Base-by-base conservation (phyloP, 2,329 filamentous ascomycete genomes). In the Xenoacremonium recifei region DNA sequence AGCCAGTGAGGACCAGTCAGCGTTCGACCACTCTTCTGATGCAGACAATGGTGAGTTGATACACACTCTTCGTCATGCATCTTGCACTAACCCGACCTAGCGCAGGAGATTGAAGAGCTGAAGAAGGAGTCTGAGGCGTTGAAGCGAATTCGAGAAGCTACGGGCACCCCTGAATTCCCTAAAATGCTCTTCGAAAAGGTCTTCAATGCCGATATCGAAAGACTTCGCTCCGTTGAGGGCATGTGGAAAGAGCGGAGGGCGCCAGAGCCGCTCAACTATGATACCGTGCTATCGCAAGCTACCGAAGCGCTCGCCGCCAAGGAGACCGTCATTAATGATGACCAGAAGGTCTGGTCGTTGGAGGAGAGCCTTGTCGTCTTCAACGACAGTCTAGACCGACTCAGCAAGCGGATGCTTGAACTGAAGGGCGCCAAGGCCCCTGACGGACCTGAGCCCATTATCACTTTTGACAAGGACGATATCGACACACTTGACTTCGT, bases 391-490 rank as follows among this genome's bases (percentile, higher is more conserved):
- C 68, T 97, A 44, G 73, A 80, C 25, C 80, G 89, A 23, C 71
- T 99, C 21, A 89, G 86, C 64, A 80, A 79, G 57, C 83, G 92
- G 27, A 72, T 93, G 35, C 73, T 85, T 38, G 74, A 82, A 37
- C 71, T 86, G 44, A 84, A 84, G 62, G 66, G 67, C 35, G 55
- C 67, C 23, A 69, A 69, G 41, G 66, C 67, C 30, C 65, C 71
- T 2, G 71, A 72, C 1, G 72, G 69, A 2, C 71, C 78, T 12
- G 72, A 77, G 13, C 82, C 87, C 2, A 77, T 84, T 21, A 84
- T 99, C 38, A 82, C 79, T 2, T 99, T 99, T 59, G 93, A 99
- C 73, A 99, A 99, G 70, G 93, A 99, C 61, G 93, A 99, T 58
- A 81, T 85, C 25, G 92, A 97, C 60, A 96, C 92, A 0, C 75